Evolutionary conservation across 2,329 filamentous ascomycete species (phyloP).

Genomic region (Berkeleyomyces rouxiae): DNA sequence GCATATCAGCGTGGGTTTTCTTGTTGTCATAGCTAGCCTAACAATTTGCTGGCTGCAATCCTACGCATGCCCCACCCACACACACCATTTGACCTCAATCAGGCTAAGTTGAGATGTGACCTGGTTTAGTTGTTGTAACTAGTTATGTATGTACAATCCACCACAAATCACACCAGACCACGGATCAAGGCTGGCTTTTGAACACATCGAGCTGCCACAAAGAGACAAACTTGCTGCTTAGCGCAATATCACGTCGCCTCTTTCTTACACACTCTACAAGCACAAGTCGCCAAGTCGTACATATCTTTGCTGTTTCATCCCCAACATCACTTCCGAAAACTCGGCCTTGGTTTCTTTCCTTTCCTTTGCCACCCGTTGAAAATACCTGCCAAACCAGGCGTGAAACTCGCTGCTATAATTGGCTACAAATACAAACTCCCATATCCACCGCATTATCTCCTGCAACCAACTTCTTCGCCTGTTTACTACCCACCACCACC

Average conservation of each 20-base stretch:
- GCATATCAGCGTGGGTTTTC: background rate
- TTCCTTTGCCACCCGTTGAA: background rate
- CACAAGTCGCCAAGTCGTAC: background rate
- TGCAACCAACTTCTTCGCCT: background rate
- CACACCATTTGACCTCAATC: background rate
- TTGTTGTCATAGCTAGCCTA: background rate
- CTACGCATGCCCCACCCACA: background rate
- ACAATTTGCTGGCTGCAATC: background rate
- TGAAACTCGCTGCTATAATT: background rate
- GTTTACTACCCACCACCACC: background rate
- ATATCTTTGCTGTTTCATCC: background rate
- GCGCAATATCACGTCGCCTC: background rate
- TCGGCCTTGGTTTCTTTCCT: background rate
- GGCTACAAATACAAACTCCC: background rate
- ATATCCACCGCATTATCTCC: background rate
- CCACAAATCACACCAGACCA: no score
- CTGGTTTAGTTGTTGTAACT: no score
- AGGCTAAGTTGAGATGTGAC: background rate
- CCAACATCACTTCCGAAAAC: background rate
- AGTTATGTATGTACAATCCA: no score
- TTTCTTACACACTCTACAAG: background rate
- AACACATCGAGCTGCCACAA: no score
- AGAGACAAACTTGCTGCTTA: background rate
- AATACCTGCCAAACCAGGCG: background rate
- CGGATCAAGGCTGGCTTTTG: no score